Evolutionary conservation across 352 stramenopile species (phyloP), one percentile per base, ranked within the genome.

Genomic region (Pythium oligandrum): DNA sequence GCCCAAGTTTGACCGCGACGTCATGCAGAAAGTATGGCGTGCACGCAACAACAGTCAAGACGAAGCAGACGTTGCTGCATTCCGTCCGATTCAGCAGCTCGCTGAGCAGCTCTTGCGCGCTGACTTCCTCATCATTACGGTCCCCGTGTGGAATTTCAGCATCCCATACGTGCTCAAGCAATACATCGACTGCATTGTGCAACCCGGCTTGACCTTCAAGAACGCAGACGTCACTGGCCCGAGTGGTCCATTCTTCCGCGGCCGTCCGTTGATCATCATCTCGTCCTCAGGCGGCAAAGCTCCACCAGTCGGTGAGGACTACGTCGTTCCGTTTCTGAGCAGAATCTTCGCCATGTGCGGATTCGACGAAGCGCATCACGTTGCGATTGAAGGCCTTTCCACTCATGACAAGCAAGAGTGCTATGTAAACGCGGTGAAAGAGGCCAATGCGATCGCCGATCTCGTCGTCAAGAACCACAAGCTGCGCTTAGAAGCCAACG

Each of bases 111-210:
- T 91, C 39, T 56, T 91, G 51, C 68, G 65, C 39, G 72, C 78
- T n/a, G 78, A 91, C 44, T 86, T 88, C 58, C 64, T 91, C 31
- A 64, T 91, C 55, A 77, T 91, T 56, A 88, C 81, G 8, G 71
- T 76, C 26, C 81, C 81, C 11, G 67, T 91, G 47, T 91, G 81
- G 81, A 89, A 91, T 59, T 85, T 84, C 54, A 86, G 74, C 40
- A 71, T 88, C 30, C 81, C 78, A 3, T 88, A 87, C 66, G 75
- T 85, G 49, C 64, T 91, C 53, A 91, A 89, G 75, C 81, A 89
- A 66, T 91, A 89, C 61, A 89, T 88, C 44, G 76, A 89, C 56
- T 91, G 81, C 62, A 82, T 88, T 44, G 71, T 89, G 48, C 78
- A 89, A 55, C 74, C 76, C 1, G 78, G 73, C 1, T 48, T 91